Evolutionary conservation across 371 early-diverging fungal species (phyloP).

Genomic region (Apophysomyces trapeziformis): DNA sequence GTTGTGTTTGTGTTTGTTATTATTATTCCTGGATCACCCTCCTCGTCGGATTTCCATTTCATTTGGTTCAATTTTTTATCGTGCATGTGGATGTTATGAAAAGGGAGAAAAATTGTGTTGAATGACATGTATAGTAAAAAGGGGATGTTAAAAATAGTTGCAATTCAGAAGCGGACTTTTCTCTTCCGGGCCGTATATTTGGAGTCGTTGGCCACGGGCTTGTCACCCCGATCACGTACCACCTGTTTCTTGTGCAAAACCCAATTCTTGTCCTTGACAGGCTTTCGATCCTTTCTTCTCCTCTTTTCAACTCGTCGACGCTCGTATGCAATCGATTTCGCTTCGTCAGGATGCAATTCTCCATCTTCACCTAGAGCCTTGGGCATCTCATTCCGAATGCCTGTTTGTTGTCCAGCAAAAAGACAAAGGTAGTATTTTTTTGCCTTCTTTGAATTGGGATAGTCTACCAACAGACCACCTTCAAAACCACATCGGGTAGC

Average conservation of each 20-base stretch:
- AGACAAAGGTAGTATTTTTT: slow-evolving; percentile 96
- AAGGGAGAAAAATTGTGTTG: slow-evolving; percentile 14
- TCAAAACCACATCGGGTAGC: slow-evolving; percentile 95
- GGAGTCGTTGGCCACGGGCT: slow-evolving; percentile 87
- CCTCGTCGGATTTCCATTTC: not conserved
- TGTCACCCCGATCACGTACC: slow-evolving; percentile 82
- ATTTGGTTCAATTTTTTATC: not conserved
- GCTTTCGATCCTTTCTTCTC: slow-evolving; percentile 56
- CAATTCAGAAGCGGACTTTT: slow-evolving; percentile 73
- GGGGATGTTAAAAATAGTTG: slow-evolving; percentile 9
- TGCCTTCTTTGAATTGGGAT: slow-evolving; percentile 96
- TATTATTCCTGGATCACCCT: not conserved
- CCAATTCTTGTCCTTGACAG: slow-evolving; percentile 89
- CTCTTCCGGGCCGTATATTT: slow-evolving; percentile 97
- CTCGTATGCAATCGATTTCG: slow-evolving; percentile 41
- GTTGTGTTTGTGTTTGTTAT: not conserved
- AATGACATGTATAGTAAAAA: slow-evolving; percentile 4
- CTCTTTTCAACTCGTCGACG: slow-evolving; percentile 40
- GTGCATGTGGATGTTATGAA: slow-evolving; percentile 3
- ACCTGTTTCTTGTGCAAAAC: slow-evolving; percentile 92
- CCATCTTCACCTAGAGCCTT: slow-evolving; percentile 79
- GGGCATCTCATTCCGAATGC: slow-evolving; percentile 72
- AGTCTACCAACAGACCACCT: slow-evolving; percentile 97
- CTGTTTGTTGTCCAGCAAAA: slow-evolving; percentile 84
- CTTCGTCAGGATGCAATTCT: slow-evolving; percentile 60